Base-by-base conservation (phyloP, 2,329 filamentous ascomycete genomes). In the Trichoderma simmonsii region DNA sequence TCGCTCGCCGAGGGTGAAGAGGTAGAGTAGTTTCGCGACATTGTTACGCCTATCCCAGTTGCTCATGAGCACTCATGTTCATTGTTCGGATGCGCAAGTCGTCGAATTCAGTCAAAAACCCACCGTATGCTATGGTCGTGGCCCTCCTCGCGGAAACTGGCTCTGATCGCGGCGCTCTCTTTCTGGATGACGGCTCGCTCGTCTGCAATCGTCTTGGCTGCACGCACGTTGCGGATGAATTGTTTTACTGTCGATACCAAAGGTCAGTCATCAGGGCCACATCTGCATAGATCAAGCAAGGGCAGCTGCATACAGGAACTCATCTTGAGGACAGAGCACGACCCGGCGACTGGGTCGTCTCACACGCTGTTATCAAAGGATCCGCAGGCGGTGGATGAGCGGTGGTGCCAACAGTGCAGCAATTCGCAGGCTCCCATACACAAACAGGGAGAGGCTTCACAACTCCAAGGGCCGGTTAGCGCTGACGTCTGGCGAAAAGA, bases 151-250 rank as follows among this genome's bases (percentile, higher is more conserved):
- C 96, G 90, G 82, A 99, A 99, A 85, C 95, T 98, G 77, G 96
- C 94, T 83, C 96, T 90, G 80, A 99, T 99, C 62, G 95, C 93
- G 72, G 96, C 96, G 84, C 96, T 99, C 86, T 99, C 96, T 84
- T 99, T 99, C 80, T 98, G 96, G 75, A 99, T 97, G 71, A 99
- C 96, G 67, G 96, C 95, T 80, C 96, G 91, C 86, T 99, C 96
- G 84, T 99, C 96, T 81, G 97, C 97, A 81, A 99, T 98, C 43
- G 96, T 99, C 86, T 99, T 99, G 73, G 96, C 94, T 74, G 96
- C 95, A 82, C 96, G 94, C 81, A 99, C 96, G 85, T 98, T 98
- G 81, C 96, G 95, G 84, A 99, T 99, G 85, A 99, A 99, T 85
- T 98, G 96, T 86, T 99, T 99, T 82, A 99, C 96, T 98, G 80